Percentiles rank a stretch among this genome's conserved stretches.
phyloP scores from a whole-genome alignment of 805 yeast species.

The Naumovozyma dairenensis region DNA sequence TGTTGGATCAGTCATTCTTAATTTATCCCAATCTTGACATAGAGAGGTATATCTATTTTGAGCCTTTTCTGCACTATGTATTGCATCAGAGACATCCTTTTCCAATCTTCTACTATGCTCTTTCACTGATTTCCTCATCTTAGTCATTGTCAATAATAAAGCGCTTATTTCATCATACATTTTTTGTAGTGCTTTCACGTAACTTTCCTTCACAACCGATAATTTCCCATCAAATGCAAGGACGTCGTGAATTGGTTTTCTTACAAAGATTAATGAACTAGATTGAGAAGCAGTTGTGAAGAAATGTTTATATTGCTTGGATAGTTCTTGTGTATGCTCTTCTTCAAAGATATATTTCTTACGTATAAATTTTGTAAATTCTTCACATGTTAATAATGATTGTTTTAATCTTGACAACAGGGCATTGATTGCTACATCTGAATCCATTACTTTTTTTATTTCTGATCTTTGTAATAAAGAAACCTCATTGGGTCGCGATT shows the following conservation, averaged over 20 bases:
- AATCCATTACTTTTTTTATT: constrained; percentile 42
- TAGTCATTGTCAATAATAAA: constrained; percentile 56
- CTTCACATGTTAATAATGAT: constrained; percentile 74
- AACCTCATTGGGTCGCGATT: too few relatives aligned
- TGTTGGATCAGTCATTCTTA: constrained; percentile 71
- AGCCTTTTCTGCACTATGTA: constrained; percentile 79
- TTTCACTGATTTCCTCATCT: constrained; percentile 65
- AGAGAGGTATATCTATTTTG: constrained; percentile 64
- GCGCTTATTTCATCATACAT: constrained; percentile 81
- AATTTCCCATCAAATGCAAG: constrained; percentile 72
- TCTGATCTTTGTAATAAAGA: constrained; percentile 44
- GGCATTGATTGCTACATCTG: constrained; percentile 72
- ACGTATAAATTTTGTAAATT: constrained; percentile 67
- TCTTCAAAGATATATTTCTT: constrained; percentile 71
- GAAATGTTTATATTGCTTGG: constrained; percentile 52
- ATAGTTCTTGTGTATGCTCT: constrained; percentile 64
- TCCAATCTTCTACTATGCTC: constrained; percentile 78
- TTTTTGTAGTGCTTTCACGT: constrained; percentile 65
- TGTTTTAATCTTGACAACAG: constrained; percentile 67
- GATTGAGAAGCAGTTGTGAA: constrained; percentile 17
- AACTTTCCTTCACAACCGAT: constrained; percentile 61
- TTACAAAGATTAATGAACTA: constrained; percentile 38
- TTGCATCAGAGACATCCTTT: constrained; percentile 76
- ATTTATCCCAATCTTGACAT: constrained; percentile 79
- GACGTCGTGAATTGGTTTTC: constrained; percentile 53